Percentiles rank a stretch among this genome's conserved stretches.
Evolutionary conservation across 2,329 filamentous ascomycete species (phyloP).

Genomic region (Fusarium cicatricum): DNA sequence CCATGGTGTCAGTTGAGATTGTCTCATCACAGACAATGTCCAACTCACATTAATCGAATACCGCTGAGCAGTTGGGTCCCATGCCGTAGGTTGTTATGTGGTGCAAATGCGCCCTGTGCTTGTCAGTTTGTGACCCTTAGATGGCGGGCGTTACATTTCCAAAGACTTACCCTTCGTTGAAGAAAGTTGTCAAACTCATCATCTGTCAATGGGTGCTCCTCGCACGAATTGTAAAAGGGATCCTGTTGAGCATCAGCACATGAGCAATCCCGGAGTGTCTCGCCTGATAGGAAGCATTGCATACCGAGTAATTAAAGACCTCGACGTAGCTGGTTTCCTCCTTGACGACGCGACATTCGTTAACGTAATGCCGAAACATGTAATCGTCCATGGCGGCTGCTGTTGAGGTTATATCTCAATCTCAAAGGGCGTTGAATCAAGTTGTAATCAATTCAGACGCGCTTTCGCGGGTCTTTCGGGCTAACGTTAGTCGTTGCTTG

Average conservation of each 20-base stretch:
- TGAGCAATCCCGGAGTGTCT: neutral
- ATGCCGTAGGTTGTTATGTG: conserved; percentile 51
- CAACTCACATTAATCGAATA: conserved; percentile 62
- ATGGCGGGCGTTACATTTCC: neutral
- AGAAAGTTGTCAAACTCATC: conserved; percentile 69
- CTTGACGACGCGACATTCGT: conserved; percentile 56
- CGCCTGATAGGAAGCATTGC: neutral
- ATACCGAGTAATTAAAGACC: conserved; percentile 67
- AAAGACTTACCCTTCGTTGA: conserved; percentile 54
- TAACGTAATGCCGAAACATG: conserved; percentile 60
- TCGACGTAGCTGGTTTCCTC: conserved; percentile 65
- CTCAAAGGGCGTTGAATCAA: conserved; percentile 1
- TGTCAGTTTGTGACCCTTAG: conserved; percentile 11
- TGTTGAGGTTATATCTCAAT: neutral
- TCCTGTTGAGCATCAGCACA: conserved; percentile 50
- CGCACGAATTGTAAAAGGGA: conserved; percentile 56
- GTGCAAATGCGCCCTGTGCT: conserved; percentile 62
- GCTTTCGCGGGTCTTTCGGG: conserved; percentile 9
- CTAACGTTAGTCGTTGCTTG: conserved; percentile 24
- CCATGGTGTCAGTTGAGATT: conserved; percentile 5
- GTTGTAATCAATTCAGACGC: too few species aligned
- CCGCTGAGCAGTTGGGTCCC: conserved; percentile 59
- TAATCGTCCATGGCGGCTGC: conserved; percentile 63
- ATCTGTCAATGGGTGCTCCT: conserved; percentile 59
- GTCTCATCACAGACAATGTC: neutral